phyloP scores from a whole-genome alignment of 192 early-diverging fungal genomes.

The Dimargaris cristalligena region DNA sequence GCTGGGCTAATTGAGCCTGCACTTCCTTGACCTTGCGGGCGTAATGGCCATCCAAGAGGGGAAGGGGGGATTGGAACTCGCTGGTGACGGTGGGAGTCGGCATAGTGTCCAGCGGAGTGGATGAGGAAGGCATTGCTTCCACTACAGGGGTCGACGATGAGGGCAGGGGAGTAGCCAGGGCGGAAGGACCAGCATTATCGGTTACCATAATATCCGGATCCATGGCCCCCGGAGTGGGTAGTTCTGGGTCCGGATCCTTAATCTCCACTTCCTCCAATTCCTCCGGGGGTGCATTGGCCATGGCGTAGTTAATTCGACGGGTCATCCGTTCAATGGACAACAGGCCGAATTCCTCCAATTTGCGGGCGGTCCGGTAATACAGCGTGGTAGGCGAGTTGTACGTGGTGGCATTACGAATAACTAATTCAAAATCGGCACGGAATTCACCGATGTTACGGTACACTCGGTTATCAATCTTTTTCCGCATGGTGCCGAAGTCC shows the following conservation, averaged over 20 bases:
- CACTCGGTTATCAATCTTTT: slow-evolving; percentile 40
- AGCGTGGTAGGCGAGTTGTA: slow-evolving; percentile 73
- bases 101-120: neutral
- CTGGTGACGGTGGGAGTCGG: neutral
- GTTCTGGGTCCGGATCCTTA: too few species aligned
- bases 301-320: slow-evolving; percentile 8
- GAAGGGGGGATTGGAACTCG: neutral
- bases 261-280: slow-evolving; percentile 11
- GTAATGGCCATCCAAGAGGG: neutral
- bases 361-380: slow-evolving; percentile 68
- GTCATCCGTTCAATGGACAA: slow-evolving; percentile 50
- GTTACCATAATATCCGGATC: slow-evolving; percentile 16
- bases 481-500: slow-evolving; percentile 81
- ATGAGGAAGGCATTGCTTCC: neutral
- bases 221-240: slow-evolving; percentile 17
- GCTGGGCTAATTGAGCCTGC: slow-evolving; percentile 1
- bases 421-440: slow-evolving; percentile 53
- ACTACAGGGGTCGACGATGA: neutral
- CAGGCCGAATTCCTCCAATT: slow-evolving; percentile 45
- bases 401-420: slow-evolving; percentile 61
- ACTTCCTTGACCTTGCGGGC: neutral
- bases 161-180: neutral
- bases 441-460: slow-evolving; percentile 58
- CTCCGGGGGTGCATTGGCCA: slow-evolving; percentile 4
- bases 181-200: slow-evolving; percentile 7